Conservation (phyloP, 371 early-diverging fungal species). For the Mortierella sp. region DNA sequence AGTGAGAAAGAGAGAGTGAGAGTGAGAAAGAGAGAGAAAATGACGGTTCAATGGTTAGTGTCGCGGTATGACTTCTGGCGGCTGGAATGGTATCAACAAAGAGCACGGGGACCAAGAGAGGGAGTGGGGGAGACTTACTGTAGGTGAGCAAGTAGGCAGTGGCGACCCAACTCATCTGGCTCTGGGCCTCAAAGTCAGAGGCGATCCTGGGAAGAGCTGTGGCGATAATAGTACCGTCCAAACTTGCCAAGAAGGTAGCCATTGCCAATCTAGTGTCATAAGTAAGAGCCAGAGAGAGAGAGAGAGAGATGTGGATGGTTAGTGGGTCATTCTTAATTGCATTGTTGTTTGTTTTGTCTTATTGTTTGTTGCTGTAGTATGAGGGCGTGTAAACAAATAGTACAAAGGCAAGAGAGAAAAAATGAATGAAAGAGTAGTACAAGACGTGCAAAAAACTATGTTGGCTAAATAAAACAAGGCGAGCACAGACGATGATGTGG, state of each 20-base stretch:
- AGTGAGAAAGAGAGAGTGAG: neutral
- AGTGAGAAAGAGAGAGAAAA: neutral
- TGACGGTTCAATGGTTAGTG: neutral
- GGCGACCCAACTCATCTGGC: constrained; percentile 78
- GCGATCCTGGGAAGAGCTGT: constrained; percentile 79
- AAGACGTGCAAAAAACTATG: neutral
- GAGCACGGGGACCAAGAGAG: constrained; percentile 51
- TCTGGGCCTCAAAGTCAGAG: constrained; percentile 72
- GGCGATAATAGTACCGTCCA: constrained; percentile 84
- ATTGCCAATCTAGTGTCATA: constrained; percentile 58
- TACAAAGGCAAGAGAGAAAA: neutral
- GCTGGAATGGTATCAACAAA: neutral
- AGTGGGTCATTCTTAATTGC: neutral
- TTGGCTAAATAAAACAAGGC: neutral
- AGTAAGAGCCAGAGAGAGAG: neutral
- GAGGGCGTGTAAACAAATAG: neutral
- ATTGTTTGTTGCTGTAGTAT: neutral
- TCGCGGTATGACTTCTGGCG: neutral
- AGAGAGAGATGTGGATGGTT: neutral
- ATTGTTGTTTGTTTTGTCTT: neutral
- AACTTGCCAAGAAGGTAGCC: constrained; percentile 78
- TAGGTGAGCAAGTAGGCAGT: constrained; percentile 65
- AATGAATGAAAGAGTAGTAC: neutral
- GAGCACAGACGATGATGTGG: constrained; percentile 4
- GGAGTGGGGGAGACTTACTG: neutral